phyloP scores from a whole-genome alignment of 2,329 filamentous ascomycete genomes.

The Colletotrichum sidae region DNA sequence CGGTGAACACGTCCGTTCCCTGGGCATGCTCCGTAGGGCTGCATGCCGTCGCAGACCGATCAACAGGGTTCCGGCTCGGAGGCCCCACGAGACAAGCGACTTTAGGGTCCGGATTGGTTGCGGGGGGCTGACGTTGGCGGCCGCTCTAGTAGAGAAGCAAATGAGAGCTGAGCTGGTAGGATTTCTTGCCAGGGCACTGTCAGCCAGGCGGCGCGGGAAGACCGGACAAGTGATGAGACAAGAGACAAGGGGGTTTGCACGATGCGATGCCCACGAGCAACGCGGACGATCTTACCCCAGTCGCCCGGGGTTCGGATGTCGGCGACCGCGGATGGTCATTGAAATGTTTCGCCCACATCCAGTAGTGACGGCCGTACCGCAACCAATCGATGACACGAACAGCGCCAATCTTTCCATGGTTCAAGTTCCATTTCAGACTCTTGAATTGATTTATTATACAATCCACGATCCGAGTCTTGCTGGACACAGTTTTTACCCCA shows the following conservation, averaged over 20 bases:
- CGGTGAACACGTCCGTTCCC: slow-evolving; percentile 23
- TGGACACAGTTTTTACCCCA: too few species aligned
- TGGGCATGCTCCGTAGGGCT: slow-evolving; percentile 33
- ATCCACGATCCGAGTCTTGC: too few species aligned
- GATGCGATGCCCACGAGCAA: background rate
- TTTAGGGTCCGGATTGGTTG: slow-evolving; percentile 28
- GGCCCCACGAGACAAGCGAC: slow-evolving; percentile 30
- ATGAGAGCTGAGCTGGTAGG: slow-evolving; percentile 29
- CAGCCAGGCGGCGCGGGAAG: slow-evolving; percentile 36
- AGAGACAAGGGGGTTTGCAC: background rate
- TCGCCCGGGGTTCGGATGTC: slow-evolving; percentile 16
- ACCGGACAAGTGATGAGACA: slow-evolving; percentile 19
- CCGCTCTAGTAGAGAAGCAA: slow-evolving; percentile 36
- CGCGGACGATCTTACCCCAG: slow-evolving; percentile 25
- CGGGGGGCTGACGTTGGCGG: slow-evolving; percentile 24
- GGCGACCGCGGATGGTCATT: slow-evolving; percentile 32
- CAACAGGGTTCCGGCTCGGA: slow-evolving; percentile 31
- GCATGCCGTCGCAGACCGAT: slow-evolving; percentile 36
- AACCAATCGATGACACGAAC: slow-evolving; percentile 23
- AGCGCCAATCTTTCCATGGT: background rate
- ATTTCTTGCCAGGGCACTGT: slow-evolving; percentile 29
- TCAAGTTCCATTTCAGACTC: too few species aligned
- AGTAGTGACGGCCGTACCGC: slow-evolving; percentile 21
- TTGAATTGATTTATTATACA: too few species aligned
- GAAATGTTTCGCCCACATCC: slow-evolving; percentile 5